phyloP scores from a whole-genome alignment of 257 asterid genomes.

The Leptodermis oblonga region DNA sequence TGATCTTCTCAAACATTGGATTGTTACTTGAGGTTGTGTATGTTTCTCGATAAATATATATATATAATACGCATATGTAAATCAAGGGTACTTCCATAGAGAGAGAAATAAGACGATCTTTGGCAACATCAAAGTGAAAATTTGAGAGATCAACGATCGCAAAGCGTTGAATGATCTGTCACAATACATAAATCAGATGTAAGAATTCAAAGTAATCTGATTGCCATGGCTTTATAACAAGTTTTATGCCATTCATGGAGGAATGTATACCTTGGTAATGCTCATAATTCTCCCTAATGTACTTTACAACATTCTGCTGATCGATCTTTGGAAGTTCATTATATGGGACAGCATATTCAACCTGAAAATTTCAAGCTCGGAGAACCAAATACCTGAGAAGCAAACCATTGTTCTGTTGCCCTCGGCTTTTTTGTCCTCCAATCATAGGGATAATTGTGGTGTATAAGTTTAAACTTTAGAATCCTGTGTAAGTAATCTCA shows the following conservation, averaged over 20 bases:
- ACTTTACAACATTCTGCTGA: conserved; percentile 65
- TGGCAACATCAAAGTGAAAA: conserved; percentile 90
- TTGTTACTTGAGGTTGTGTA: not conserved
- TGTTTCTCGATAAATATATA: not conserved
- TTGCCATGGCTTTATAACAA: not conserved
- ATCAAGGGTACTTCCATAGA: not conserved
- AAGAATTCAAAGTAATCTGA: not conserved
- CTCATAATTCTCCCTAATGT: conserved; percentile 81
- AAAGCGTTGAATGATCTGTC: conserved; percentile 86
- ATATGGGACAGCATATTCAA: conserved; percentile 67
- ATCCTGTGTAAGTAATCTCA: not conserved
- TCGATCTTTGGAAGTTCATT: conserved; percentile 80
- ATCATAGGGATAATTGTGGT: conserved; percentile 98
- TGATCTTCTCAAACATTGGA: not conserved
- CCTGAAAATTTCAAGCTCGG: conserved; percentile 33
- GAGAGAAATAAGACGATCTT: conserved; percentile 58
- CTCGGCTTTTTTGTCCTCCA: conserved; percentile 99
- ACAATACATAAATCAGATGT: not conserved
- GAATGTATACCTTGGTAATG: conserved; percentile 66
- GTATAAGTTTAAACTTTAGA: conserved; percentile 34
- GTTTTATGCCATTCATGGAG: not conserved
- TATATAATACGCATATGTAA: not conserved
- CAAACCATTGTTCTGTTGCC: conserved; percentile 99
- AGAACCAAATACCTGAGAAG: conserved; percentile 70
- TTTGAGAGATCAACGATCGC: conserved; percentile 92